phyloP scores from a whole-genome alignment of 2,329 filamentous ascomycete species.

The Raffaelea albimanens region DNA sequence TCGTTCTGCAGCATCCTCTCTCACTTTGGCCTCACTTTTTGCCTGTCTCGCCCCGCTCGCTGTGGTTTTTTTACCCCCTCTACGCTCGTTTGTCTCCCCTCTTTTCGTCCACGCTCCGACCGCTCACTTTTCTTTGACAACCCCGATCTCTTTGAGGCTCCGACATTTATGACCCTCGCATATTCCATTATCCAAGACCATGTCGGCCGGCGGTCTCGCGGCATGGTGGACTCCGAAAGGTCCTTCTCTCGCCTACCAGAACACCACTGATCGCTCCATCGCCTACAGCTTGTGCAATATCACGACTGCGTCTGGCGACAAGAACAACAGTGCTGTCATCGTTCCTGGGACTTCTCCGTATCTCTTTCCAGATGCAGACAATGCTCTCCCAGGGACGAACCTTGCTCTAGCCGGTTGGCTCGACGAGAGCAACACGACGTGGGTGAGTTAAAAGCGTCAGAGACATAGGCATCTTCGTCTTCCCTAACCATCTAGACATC shows the following conservation, averaged over 20 bases:
- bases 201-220: conserved; percentile 1
- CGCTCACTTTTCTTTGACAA: no score
- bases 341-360: not conserved
- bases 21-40: no score
- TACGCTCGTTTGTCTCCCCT: no score
- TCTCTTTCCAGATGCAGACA: not conserved
- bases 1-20: no score
- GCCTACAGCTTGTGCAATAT: conserved; percentile 6
- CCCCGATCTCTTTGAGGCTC: no score
- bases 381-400: not conserved
- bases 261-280: not conserved
- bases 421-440: not conserved
- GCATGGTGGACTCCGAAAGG: conserved; percentile 4
- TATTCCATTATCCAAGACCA: conserved; percentile 6
- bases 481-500: conserved; percentile 2
- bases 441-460: no score
- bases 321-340: not conserved
- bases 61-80: no score
- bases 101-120: no score
- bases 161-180: no score
- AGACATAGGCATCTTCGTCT: no score
- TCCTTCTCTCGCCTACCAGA: conserved; percentile 5
- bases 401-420: conserved; percentile 1
- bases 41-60: no score
- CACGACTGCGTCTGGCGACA: not conserved